phyloP scores from a whole-genome alignment of 2,329 filamentous ascomycete genomes.

The Berkeleyomyces basicola region DNA sequence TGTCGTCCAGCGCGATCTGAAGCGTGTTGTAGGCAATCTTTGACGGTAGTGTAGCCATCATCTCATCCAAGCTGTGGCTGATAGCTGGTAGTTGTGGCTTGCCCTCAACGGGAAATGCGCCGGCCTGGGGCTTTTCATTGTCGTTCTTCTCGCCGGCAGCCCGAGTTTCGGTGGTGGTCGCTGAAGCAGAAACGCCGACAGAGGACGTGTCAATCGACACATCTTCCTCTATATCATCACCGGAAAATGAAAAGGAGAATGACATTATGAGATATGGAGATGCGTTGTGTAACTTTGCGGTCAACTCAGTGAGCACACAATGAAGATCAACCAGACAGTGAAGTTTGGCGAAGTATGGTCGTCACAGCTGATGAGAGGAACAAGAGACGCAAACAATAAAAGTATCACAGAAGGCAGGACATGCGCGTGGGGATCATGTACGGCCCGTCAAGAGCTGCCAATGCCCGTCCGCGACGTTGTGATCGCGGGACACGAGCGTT shows the following conservation, averaged over 20 bases:
- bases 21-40: conserved; percentile 55
- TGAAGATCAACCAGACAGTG: not conserved
- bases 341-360: not conserved
- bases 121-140: conserved; percentile 18
- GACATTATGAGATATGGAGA: conserved; percentile 21
- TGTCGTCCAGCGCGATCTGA: conserved; percentile 31
- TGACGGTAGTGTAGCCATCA: conserved; percentile 48
- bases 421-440: not conserved
- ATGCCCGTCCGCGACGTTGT: not conserved
- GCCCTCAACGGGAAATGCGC: conserved; percentile 45
- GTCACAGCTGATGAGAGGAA: not conserved
- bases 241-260: conserved; percentile 45
- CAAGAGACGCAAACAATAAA: not conserved
- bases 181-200: not conserved
- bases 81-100: conserved; percentile 40
- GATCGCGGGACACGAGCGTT: not conserved
- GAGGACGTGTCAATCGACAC: conserved; percentile 18
- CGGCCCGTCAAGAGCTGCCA: not conserved
- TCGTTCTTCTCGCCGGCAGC: conserved; percentile 13
- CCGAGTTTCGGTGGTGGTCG: conserved; percentile 13
- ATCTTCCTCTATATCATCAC: conserved; percentile 46
- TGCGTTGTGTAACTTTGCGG: not conserved
- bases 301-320: not conserved
- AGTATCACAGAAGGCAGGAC: not conserved
- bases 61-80: conserved; percentile 31